phyloP scores from a whole-genome alignment of 805 yeast species.

The Candida ipomoeae region DNA sequence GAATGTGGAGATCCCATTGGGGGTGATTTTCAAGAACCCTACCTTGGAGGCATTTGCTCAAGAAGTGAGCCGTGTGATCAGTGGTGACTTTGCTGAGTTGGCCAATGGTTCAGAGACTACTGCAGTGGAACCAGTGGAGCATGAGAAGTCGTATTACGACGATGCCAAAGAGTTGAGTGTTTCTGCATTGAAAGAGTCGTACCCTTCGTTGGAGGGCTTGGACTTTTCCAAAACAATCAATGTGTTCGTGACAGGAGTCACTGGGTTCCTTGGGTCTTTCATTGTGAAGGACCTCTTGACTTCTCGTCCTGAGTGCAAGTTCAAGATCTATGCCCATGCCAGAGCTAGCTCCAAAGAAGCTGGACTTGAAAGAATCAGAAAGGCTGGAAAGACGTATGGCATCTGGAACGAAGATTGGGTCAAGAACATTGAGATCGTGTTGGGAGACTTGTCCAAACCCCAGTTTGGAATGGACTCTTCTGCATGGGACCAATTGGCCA shows the following conservation, averaged over 20 bases:
- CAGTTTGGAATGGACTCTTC: slow-evolving; percentile 62
- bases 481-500: slow-evolving; percentile 56
- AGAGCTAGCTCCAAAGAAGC: slow-evolving; percentile 68
- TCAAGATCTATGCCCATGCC: slow-evolving; percentile 81
- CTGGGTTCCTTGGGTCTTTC: slow-evolving; percentile 94
- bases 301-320: slow-evolving; percentile 44
- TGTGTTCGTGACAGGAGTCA: slow-evolving; percentile 89
- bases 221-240: slow-evolving; percentile 39
- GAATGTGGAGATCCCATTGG: slow-evolving; percentile 80
- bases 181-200: slow-evolving; percentile 40
- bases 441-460: slow-evolving; percentile 75
- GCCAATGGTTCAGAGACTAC: slow-evolving; percentile 25
- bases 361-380: slow-evolving; percentile 72
- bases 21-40: slow-evolving; percentile 85
- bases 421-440: slow-evolving; percentile 58
- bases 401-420: slow-evolving; percentile 65
- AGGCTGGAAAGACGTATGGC: slow-evolving; percentile 79
- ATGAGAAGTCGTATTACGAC: slow-evolving; percentile 44
- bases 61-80: slow-evolving; percentile 58
- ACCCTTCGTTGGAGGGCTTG: slow-evolving; percentile 40
- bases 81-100: slow-evolving; percentile 45
- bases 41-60: slow-evolving; percentile 75
- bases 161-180: slow-evolving; percentile 63
- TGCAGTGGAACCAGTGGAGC: slow-evolving; percentile 9
- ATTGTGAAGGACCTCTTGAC: slow-evolving; percentile 70